phyloP scores from a whole-genome alignment of 352 stramenopile genomes.

The Blastocystis hominis region DNA sequence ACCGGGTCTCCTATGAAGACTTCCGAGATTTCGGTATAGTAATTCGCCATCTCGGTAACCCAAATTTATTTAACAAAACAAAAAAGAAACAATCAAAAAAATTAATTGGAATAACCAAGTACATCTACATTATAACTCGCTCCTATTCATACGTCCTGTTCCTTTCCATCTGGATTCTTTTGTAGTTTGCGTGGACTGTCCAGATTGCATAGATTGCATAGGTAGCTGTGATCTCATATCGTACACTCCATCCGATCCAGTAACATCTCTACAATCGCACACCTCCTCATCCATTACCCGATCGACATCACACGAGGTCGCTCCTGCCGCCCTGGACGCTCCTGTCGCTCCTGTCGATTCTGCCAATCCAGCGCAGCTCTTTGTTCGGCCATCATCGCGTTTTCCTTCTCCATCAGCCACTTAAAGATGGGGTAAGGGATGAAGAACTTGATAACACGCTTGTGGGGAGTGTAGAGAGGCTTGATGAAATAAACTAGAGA shows the following conservation, averaged over 20 bases:
- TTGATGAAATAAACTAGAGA: constrained; percentile 4
- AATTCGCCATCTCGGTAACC: neutral
- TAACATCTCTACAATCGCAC: neutral
- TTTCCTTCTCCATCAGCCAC: neutral
- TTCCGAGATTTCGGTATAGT: constrained; percentile 36
- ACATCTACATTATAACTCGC: neutral
- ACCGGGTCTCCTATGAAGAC: constrained; percentile 50
- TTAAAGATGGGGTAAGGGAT: constrained; percentile 18
- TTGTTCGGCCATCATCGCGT: neutral
- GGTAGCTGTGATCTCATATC: neutral
- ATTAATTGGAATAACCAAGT: neutral
- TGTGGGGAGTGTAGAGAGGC: neutral
- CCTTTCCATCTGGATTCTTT: neutral
- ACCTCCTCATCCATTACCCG: neutral
- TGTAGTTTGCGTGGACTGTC: too few species aligned
- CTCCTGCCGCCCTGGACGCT: too few species aligned
- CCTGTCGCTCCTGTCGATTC: neutral
- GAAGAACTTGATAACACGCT: constrained; percentile 19
- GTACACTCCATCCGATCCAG: neutral
- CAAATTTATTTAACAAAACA: neutral
- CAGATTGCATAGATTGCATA: neutral
- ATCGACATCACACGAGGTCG: neutral
- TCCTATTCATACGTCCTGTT: neutral
- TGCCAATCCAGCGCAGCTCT: too few species aligned
- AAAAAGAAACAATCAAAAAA: neutral